Evolutionary conservation across 2,329 filamentous ascomycete genomes (phyloP).

Genomic region (Monilinia fructicola): DNA sequence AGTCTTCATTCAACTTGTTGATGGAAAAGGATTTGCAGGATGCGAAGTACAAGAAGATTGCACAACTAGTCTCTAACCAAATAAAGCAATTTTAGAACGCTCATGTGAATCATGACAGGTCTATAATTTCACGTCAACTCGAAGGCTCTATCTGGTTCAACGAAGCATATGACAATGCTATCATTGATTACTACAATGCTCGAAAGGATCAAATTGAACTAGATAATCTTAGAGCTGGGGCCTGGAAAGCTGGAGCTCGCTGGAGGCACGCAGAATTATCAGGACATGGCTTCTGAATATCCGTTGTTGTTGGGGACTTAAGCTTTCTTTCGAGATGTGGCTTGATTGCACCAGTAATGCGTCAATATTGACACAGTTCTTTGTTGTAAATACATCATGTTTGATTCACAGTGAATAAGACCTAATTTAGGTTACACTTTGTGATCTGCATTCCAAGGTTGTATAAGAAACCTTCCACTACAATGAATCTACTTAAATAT

Average conservation of each 20-base stretch:
- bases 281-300: not conserved
- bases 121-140: not conserved
- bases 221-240: not conserved
- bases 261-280: conserved; percentile 6
- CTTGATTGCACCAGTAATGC: not conserved
- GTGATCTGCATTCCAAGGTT: not conserved
- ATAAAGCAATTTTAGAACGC: not conserved
- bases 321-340: not conserved
- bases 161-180: conserved; percentile 1
- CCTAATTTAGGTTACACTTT: not conserved
- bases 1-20: not conserved
- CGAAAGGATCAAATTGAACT: conserved; percentile 4
- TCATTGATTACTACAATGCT: conserved; percentile 6
- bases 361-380: not conserved
- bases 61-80: not conserved
- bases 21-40: not conserved
- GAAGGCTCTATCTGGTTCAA: not conserved
- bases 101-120: no score
- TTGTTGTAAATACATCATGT: not conserved
- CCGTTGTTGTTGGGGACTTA: not conserved
- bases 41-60: conserved; percentile 1
- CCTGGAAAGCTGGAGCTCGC: conserved; percentile 11
- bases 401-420: not conserved
- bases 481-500: not conserved
- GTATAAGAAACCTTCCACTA: not conserved